A percentile compares a stretch with the other conserved stretches of the same genome.
Conservation (phyloP, 108 stramenopile genomes). For the Cyclotella baltica region DNA sequence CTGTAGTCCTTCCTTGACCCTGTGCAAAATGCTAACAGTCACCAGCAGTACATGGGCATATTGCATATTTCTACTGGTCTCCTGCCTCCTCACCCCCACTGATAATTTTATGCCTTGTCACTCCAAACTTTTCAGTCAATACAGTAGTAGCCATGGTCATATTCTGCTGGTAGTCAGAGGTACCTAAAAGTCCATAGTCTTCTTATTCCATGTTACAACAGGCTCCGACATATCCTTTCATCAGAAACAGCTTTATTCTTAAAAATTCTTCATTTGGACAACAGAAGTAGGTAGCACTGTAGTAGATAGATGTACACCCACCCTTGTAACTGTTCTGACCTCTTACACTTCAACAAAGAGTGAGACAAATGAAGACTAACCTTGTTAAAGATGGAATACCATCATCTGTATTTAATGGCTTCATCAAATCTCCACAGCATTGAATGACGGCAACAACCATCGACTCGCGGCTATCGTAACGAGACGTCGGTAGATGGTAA, state of each 20-base stretch:
- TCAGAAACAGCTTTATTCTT: neutral
- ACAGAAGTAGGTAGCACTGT: too few relatives aligned
- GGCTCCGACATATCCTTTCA: neutral
- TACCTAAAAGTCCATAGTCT: neutral
- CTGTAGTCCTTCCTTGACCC: neutral
- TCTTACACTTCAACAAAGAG: too few relatives aligned
- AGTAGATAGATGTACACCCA: too few relatives aligned
- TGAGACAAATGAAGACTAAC: too few relatives aligned
- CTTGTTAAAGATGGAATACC: too few relatives aligned
- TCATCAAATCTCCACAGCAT: too few relatives aligned
- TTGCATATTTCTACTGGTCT: neutral
- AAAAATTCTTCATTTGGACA: neutral
- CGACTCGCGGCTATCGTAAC: too few relatives aligned
- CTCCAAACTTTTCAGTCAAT: slow-evolving; percentile 7
- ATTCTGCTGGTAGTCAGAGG: neutral
- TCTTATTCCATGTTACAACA: neutral
- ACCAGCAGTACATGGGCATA: neutral
- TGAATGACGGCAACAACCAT: too few relatives aligned
- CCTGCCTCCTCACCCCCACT: neutral
- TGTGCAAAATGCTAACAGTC: neutral
- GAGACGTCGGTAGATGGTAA: too few relatives aligned
- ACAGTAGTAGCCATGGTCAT: neutral
- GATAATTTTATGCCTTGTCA: neutral
- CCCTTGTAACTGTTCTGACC: too few relatives aligned
- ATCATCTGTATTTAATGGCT: too few relatives aligned